Evolutionary conservation across 2,329 filamentous ascomycete species (phyloP).

Genomic region (Nigrospora osmanthi): DNA sequence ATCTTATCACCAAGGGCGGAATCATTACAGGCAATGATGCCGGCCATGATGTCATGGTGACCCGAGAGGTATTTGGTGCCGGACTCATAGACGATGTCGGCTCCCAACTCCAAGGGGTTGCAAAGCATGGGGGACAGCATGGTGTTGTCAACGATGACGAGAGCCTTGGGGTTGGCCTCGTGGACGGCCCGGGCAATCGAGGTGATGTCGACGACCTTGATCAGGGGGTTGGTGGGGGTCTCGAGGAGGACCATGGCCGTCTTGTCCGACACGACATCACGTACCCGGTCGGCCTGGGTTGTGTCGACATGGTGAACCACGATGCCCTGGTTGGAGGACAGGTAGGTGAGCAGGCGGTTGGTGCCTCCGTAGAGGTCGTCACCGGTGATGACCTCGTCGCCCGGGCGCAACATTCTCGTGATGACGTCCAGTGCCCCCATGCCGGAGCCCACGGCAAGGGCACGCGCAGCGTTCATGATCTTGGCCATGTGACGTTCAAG

Average conservation of each 20-base stretch:
- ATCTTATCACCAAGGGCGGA: constrained; percentile 74
- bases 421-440: constrained; percentile 98
- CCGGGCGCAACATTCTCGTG: constrained; percentile 78
- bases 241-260: constrained; percentile 95
- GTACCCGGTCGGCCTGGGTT: constrained; percentile 66
- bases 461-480: constrained; percentile 93
- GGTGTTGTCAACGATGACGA: constrained; percentile 95
- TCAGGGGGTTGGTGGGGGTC: constrained; percentile 93
- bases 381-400: constrained; percentile 94
- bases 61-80: constrained; percentile 97
- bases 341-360: constrained; percentile 85
- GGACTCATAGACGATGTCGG: constrained; percentile 94
- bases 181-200: constrained; percentile 72
- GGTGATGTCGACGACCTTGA: constrained; percentile 93
- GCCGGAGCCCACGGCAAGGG: constrained; percentile 87
- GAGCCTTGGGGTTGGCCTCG: constrained; percentile 64
- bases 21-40: constrained; percentile 89
- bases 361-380: constrained; percentile 96
- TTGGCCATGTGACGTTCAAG: constrained; percentile 95
- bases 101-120: constrained; percentile 89
- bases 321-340: constrained; percentile 84
- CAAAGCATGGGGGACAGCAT: constrained; percentile 95
- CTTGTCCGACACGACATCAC: constrained; percentile 62
- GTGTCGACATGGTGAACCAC: constrained; percentile 95
- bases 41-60: constrained; percentile 98